Evolutionary conservation across 2,329 filamentous ascomycete species (phyloP).

Genomic region (Colletotrichum truncatum): DNA sequence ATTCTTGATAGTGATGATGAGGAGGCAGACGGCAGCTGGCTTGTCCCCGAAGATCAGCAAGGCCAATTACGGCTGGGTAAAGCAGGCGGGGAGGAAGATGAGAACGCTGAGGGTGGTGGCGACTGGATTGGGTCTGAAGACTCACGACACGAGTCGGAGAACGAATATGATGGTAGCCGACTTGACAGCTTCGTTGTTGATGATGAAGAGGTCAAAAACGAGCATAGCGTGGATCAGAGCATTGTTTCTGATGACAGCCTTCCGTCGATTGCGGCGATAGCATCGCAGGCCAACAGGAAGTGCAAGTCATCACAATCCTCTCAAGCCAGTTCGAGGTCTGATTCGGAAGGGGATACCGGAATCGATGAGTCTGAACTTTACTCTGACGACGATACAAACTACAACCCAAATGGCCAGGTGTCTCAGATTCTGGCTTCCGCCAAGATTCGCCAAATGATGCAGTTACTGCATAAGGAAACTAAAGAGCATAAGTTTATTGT

Average conservation of each 20-base stretch:
- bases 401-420: slow-evolving; percentile 47
- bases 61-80: slow-evolving; percentile 71
- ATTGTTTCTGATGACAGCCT: slow-evolving; percentile 45
- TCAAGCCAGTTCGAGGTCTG: slow-evolving; percentile 28
- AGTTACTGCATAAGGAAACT: slow-evolving; percentile 82
- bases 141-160: slow-evolving; percentile 65
- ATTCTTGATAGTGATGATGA: slow-evolving; percentile 75
- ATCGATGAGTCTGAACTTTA: slow-evolving; percentile 52
- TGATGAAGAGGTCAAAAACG: slow-evolving; percentile 51
- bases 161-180: slow-evolving; percentile 63
- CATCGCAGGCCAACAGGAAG: slow-evolving; percentile 41
- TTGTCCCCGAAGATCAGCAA: slow-evolving; percentile 76
- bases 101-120: slow-evolving; percentile 87
- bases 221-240: slow-evolving; percentile 40
- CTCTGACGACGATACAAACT: slow-evolving; percentile 48
- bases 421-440: slow-evolving; percentile 76
- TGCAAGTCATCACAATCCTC: neutral
- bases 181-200: slow-evolving; percentile 65
- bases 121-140: slow-evolving; percentile 81
- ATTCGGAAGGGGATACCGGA: slow-evolving; percentile 49
- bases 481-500: slow-evolving; percentile 95
- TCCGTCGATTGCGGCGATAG: slow-evolving; percentile 46
- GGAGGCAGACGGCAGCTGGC: slow-evolving; percentile 80
- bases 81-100: slow-evolving; percentile 86
- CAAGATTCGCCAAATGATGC: slow-evolving; percentile 88